Conservation (phyloP, 257 asterid species). For the Nicotiana otophora region DNA sequence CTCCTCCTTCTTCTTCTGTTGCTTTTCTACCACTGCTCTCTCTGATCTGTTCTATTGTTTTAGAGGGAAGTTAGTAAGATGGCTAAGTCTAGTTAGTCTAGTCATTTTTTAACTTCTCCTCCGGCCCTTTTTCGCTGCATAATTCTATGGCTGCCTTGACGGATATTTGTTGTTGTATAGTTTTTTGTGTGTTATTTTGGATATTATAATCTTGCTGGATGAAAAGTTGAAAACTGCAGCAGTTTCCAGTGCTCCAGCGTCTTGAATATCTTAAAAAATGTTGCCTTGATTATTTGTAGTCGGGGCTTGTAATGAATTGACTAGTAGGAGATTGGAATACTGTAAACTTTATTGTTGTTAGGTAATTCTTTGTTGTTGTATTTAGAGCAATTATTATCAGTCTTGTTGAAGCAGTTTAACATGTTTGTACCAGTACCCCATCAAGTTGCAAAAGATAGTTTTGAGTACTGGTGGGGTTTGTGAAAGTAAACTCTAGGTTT, state of each 20-base stretch:
- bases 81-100: too few relatives aligned
- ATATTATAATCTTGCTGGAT: too few relatives aligned
- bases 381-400: background rate
- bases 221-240: too few relatives aligned
- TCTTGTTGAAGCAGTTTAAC: constrained; percentile 5
- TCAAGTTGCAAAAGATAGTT: background rate
- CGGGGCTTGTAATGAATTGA: constrained; percentile 10
- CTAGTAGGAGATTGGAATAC: background rate
- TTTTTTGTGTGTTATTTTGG: too few relatives aligned
- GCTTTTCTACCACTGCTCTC: too few relatives aligned
- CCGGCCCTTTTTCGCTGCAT: too few relatives aligned
- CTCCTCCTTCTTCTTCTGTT: too few relatives aligned
- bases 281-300: background rate
- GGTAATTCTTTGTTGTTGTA: background rate
- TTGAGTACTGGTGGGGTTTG: constrained; percentile 1
- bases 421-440: constrained; percentile 5
- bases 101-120: too few relatives aligned
- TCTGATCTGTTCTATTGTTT: too few relatives aligned
- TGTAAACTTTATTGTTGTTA: background rate
- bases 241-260: background rate
- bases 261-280: background rate
- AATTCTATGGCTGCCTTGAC: too few relatives aligned
- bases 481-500: background rate
- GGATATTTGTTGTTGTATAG: too few relatives aligned
- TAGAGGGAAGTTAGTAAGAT: too few relatives aligned